Percentiles rank a stretch among this genome's conserved stretches.
These are phyloP conservation scores for Macadamia tetraphylla DNA, from an alignment of 164 flowering plant species.

Conservation along the genomic window DNA sequence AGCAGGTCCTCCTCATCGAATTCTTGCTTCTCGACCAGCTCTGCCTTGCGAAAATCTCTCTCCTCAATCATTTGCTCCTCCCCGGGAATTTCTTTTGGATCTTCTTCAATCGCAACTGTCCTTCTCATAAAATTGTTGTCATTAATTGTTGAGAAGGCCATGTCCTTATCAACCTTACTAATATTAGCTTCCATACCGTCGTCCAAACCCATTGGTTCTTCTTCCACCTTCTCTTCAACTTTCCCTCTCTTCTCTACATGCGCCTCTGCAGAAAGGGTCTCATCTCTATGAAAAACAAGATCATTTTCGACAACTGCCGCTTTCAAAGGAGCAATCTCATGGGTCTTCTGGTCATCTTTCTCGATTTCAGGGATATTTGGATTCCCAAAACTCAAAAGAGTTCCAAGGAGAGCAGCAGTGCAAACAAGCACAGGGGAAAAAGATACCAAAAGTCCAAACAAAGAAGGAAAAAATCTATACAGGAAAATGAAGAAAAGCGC, in stretches of 20 bases:
- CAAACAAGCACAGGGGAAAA: constrained; percentile 83
- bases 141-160: background rate
- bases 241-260: constrained; percentile 21
- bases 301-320: constrained; percentile 25
- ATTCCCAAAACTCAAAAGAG: constrained; percentile 81
- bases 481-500: constrained; percentile 31
- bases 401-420: constrained; percentile 84
- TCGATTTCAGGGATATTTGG: constrained; percentile 61
- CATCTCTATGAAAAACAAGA: constrained; percentile 40
- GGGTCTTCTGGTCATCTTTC: constrained; percentile 29
- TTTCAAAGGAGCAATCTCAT: constrained; percentile 33
- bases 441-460: constrained; percentile 62
- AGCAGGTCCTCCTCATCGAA: constrained; percentile 1
- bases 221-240: constrained; percentile 17
- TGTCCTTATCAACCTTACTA: constrained; percentile 8
- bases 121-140: background rate
- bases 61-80: background rate
- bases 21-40: background rate
- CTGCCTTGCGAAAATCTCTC: background rate
- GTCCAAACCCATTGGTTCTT: constrained; percentile 8
- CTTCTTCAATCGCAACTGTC: constrained; percentile 2
- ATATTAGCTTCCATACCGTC: background rate
- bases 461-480: constrained; percentile 41
- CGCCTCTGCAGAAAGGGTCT: constrained; percentile 28
- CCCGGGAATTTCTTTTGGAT: constrained; percentile 3